phyloP scores from a whole-genome alignment of 768 basidiomycete genomes.

The Termitomyces sp. region DNA sequence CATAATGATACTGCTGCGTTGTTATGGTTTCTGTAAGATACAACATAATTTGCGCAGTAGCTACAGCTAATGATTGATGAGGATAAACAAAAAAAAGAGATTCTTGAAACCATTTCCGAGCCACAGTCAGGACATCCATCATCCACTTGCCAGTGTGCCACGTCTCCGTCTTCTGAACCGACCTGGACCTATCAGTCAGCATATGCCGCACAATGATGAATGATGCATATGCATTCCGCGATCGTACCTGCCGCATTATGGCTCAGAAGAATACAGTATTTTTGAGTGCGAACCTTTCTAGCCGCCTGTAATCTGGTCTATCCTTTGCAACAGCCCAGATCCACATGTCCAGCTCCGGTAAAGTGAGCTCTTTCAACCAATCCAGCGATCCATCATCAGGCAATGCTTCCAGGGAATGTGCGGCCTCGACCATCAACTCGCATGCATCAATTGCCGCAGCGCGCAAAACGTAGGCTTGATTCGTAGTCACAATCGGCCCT shows the following conservation, averaged over 20 bases:
- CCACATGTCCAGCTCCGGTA: conserved; percentile 72
- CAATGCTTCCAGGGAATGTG: conserved; percentile 34
- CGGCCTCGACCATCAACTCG: conserved; percentile 60
- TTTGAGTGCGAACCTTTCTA: conserved; percentile 65
- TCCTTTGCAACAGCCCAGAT: conserved; percentile 85
- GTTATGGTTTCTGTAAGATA: background rate
- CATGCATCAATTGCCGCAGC: conserved; percentile 82
- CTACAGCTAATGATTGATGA: background rate
- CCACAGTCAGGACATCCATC: background rate
- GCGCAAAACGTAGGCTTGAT: conserved; percentile 72
- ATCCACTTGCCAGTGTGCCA: background rate
- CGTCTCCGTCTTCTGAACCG: no score
- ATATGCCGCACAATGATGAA: background rate
- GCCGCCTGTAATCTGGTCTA: conserved; percentile 61
- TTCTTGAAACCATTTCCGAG: background rate
- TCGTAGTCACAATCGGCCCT: conserved; percentile 52
- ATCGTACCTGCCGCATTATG: background rate
- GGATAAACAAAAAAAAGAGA: no score
- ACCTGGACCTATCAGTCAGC: background rate
- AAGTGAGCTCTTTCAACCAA: conserved; percentile 57
- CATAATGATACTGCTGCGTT: background rate
- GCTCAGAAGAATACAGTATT: conserved; percentile 70
- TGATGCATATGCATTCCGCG: background rate
- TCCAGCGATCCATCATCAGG: conserved; percentile 25
- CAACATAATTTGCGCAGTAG: background rate